Evolutionary conservation across 805 yeast genomes (phyloP), one percentile per base, ranked within the genome.

Genomic region (Wickerhamiella hasegawae): DNA sequence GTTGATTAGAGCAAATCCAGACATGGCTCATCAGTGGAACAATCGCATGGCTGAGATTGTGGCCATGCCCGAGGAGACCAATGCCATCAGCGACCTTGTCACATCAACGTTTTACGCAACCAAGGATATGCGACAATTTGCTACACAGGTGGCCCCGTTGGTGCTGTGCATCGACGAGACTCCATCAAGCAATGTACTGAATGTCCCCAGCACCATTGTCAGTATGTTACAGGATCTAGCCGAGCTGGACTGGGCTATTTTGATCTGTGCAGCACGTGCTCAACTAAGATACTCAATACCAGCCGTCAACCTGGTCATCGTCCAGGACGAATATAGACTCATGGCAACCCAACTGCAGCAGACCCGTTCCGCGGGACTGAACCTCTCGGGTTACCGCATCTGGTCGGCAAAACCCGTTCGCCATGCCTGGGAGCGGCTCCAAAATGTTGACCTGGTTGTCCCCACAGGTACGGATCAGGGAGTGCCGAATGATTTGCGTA

Each of bases 211-310:
- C 20, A 40, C 42, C 4, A 36, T 42, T 17, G 45, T 35, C 18
- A 31, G 32, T 8, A 35, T 45, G 4, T 4, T 40, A 4, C 37
- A 38, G 11, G 34, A 68, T 0, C 54, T 84, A 25, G 75, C 93
- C 3, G 77, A 76, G 39, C 51, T 81, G 21, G 96, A 87, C 47
- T 51, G 77, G 32, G 68, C 78, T 14, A 49, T 87, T 28, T 56
- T 82, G 11, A 71, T 85, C 4, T 71, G 83, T 29, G 76, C 85
- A 0, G 81, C 92, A 0, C 62, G 96, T 31, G 74, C 76, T 34
- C 62, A 71, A 18, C 62, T 69, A 33, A 78, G 74, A 45, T 63
- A 64, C 20, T 73, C 68, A 16, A 54, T 70, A 18, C 71, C 63
- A 11, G 62, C 64, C n/a, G 66, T 81, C 15, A 85, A 82, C 52